Evolutionary conservation across 192 early-diverging fungal species (phyloP).

Genomic region (Umbelopsis ramanniana): DNA sequence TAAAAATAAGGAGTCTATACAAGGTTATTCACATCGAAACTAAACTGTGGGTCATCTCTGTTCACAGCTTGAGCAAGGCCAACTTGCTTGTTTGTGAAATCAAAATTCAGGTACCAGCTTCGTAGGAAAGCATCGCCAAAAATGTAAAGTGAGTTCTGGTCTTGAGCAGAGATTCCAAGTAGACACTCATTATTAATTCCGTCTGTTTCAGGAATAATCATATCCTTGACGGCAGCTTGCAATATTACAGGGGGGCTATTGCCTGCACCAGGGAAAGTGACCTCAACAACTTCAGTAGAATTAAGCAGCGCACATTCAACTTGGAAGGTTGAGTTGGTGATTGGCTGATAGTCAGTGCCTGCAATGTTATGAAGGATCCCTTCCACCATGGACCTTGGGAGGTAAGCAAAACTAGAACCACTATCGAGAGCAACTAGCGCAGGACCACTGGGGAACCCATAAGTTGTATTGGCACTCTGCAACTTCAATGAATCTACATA

Average conservation of each 20-base stretch:
- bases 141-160: not conserved
- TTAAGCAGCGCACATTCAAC: not conserved
- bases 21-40: not conserved
- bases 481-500: not conserved
- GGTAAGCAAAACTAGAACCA: not conserved
- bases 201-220: not conserved
- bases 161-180: not conserved
- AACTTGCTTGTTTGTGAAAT: not conserved
- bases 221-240: not conserved
- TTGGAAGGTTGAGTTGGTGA: not conserved
- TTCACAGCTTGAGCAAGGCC: not conserved
- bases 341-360: not conserved
- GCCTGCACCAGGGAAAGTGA: not conserved
- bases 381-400: not conserved
- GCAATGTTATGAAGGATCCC: not conserved
- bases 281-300: not conserved
- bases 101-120: slow-evolving; percentile 2
- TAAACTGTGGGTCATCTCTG: not conserved
- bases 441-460: not conserved
- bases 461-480: not conserved
- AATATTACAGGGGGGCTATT: not conserved
- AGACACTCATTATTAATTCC: not conserved
- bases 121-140: not conserved
- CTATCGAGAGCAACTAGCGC: not conserved
- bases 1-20: too few relatives aligned